A percentile compares a stretch with the other conserved stretches of the same genome.
Evolutionary conservation across 164 flowering plant species (phyloP).

Genomic region (Tetracentron sinense): DNA sequence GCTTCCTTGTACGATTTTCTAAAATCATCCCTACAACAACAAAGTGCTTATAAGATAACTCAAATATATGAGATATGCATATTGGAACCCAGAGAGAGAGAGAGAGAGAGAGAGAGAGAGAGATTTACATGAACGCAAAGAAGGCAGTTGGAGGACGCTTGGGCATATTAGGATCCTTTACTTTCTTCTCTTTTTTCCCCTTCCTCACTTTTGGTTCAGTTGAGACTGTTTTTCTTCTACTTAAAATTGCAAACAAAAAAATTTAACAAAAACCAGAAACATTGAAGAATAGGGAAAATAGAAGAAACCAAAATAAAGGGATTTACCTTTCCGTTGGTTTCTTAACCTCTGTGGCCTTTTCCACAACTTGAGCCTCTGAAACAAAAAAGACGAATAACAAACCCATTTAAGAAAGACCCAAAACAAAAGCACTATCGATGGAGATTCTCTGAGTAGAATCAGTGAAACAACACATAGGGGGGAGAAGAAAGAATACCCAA

Average conservation of each 20-base stretch:
- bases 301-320: not conserved
- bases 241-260: not conserved
- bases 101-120: not conserved
- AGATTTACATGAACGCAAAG: conserved; percentile 72
- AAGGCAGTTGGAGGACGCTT: conserved; percentile 90
- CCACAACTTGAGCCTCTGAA: conserved; percentile 67
- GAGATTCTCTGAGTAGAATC: not conserved
- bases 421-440: not conserved
- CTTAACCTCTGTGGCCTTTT: conserved; percentile 44
- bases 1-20: conserved; percentile 61
- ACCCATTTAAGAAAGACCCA: not conserved
- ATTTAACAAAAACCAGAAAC: not conserved
- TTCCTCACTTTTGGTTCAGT: conserved; percentile 48
- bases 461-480: not conserved
- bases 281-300: not conserved
- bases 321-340: conserved; percentile 46
- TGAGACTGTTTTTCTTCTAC: conserved; percentile 43
- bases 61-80: not conserved
- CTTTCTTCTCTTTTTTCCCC: conserved; percentile 38
- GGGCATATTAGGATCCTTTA: conserved; percentile 57
- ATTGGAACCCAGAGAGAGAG: not conserved
- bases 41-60: not conserved
- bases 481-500: conserved; percentile 38
- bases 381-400: not conserved
- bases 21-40: conserved; percentile 69